Base-by-base conservation (phyloP, 2,329 filamentous ascomycete species). In the Mycocentrospora acerina region DNA sequence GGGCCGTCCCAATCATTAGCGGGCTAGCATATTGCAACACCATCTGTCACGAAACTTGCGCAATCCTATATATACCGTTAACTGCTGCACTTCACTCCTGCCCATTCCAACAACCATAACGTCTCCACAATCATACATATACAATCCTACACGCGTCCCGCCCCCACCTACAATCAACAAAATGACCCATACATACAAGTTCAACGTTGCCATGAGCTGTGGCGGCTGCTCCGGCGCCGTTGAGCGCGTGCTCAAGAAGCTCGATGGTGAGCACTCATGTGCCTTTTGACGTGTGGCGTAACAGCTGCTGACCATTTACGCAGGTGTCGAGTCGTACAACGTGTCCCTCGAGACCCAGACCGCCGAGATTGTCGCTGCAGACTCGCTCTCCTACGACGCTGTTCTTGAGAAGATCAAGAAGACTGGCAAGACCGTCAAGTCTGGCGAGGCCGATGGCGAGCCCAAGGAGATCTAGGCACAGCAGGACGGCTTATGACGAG, bases 171-270 rank as follows among this genome's bases (percentile, higher is more conserved):
- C 32, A 35, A 35, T 30, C 39, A 34, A 33, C 62, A 76, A 54
- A 60, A 90, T 90, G 86, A 56, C 66, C 44, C 89, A 95, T 77
- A 88, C 82, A 56, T 97, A 97, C 85, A 88, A 93, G 71, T 97
- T 97, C 78, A 84, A 90, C 71, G 82, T 97, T 69, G 78, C 76
- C 71, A 98, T 98, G 93, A 86, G 77, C 78, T 98, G 93, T 75
- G 82, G 88, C 66, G 93, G 93, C 69, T 98, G 93, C 83, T 96
- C 90, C 30, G 90, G 90, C 62, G 93, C 93, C 54, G 79, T 98
- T 29, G 87, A 95, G 72, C 81, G 90, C 35, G 90, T 96, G 30
- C 82, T 98, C 51, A 91, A 88, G 76, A 95, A 89, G 75, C 82
- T 95, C 2, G 86, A 94, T 14, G 90, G 90, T 95, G 66, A 51